phyloP scores from a whole-genome alignment of 2,329 filamentous ascomycete genomes.

The Alternaria consortialis region DNA sequence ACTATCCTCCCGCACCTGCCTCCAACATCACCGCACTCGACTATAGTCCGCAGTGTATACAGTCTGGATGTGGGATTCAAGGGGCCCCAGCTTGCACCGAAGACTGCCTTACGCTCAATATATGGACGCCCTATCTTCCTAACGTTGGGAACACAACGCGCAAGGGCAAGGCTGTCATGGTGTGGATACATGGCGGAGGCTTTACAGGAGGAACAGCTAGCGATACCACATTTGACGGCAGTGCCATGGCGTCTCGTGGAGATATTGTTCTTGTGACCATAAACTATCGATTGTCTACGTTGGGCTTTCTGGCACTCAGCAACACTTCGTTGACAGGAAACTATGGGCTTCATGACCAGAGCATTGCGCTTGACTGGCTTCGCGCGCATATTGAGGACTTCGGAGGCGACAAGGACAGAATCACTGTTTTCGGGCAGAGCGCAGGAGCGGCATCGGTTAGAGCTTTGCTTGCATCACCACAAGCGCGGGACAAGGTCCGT shows the following conservation, averaged over 20 bases:
- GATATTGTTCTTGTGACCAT: constrained; percentile 57
- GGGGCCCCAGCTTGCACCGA: constrained; percentile 44
- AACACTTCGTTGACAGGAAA: constrained; percentile 60
- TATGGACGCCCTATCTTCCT: constrained; percentile 53
- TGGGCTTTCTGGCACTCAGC: constrained; percentile 48
- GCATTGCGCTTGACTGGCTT: constrained; percentile 62
- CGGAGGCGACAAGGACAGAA: constrained; percentile 46
- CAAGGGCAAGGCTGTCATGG: constrained; percentile 56
- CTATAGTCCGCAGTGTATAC: constrained; percentile 54
- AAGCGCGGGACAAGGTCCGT: constrained; percentile 59
- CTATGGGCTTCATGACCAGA: constrained; percentile 61
- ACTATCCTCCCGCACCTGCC: constrained; percentile 37
- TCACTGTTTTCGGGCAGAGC: constrained; percentile 53
- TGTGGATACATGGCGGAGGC: constrained; percentile 59
- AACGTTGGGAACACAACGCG: constrained; percentile 12
- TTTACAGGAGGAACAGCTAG: constrained; percentile 54
- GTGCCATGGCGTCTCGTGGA: constrained; percentile 56
- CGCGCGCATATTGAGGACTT: constrained; percentile 51
- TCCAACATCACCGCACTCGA: constrained; percentile 48
- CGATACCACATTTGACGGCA: constrained; percentile 58
- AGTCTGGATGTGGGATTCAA: constrained; percentile 40
- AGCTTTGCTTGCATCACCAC: constrained; percentile 60
- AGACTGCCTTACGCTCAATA: constrained; percentile 58
- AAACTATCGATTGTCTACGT: constrained; percentile 53
- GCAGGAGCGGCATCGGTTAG: constrained; percentile 53